Base-by-base conservation (phyloP, 345 rosid genomes). In the Linum lewisii region DNA sequence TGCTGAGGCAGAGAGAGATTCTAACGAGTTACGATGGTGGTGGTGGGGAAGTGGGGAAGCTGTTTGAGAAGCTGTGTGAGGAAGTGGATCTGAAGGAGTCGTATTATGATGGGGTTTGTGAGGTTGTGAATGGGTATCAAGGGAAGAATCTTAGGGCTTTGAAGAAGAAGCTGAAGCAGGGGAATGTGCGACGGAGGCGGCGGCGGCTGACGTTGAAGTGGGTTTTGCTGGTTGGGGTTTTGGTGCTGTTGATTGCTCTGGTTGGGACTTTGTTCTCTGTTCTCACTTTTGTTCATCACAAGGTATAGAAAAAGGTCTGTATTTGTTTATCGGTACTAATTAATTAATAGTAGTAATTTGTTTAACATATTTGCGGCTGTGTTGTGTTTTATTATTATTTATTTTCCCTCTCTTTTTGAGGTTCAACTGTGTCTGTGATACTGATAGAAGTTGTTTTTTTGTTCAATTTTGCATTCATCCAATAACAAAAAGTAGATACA, bases 81-180 rank as follows among this genome's bases (percentile, higher is more conserved):
- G 69, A 51, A 51, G 70, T 63, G 70, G 11, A 5, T 9, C 1
- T 74, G 53, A 49, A 23, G 21, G 78, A 75, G 42, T 79, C 62
- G 51, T 77, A 72, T 24, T 82, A 74, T 24, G 77, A 66, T 22
- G 83, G 77, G 21, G 62, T 84, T 0, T 69, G 76, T 57, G 77
- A 74, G 10, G 75, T 74, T 11, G 75, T 84, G 51, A 66, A 65
- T 8, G 72, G 22, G 59, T 72, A 74, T 58, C 60, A 50, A 58
- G 44, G 57, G 21, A 54, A 14, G 13, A 37, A 49, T 2, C 51
- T 67, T 74, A 56, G 18, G n/a, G 47, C 2, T 1, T 23, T 49
- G 63, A 47, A 51, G 44, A 25, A 50, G 66, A 66, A 16, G 22
- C 8, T n/a, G 61, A 62, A 50, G 55, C 14, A 20, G 9, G 32